Conservation (phyloP, 2,329 filamentous ascomycete genomes). For the Aureobasidium melanogenum region DNA sequence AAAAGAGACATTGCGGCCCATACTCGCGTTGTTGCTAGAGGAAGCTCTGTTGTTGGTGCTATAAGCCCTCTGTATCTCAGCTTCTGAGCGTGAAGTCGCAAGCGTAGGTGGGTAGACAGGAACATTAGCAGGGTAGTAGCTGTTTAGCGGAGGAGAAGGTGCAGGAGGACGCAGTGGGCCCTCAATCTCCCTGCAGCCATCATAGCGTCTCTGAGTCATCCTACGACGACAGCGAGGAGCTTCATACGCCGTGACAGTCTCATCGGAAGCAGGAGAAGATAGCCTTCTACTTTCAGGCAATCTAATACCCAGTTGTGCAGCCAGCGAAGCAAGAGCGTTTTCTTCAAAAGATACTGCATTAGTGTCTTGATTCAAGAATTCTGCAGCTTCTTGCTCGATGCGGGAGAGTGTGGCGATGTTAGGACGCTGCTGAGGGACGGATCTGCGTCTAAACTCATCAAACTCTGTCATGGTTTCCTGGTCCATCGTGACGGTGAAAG, state of each 20-base stretch:
- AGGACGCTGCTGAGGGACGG: background rate
- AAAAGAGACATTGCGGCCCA: background rate
- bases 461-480: background rate
- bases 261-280: background rate
- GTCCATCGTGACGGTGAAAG: background rate
- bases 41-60: background rate
- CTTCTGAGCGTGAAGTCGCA: background rate
- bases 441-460: background rate
- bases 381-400: background rate
- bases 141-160: background rate
- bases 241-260: background rate
- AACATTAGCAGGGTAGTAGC: background rate
- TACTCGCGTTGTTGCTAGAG: background rate
- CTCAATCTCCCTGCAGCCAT: background rate
- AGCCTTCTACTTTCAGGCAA: background rate
- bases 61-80: background rate
- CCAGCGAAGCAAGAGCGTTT: background rate
- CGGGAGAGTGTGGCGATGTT: background rate
- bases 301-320: background rate
- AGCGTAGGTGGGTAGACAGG: background rate
- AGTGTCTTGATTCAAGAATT: background rate
- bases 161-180: background rate
- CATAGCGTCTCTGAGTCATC: background rate
- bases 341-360: background rate
- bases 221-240: background rate